phyloP scores from a whole-genome alignment of 2,329 filamentous ascomycete species.

The Lachnellula suecica region DNA sequence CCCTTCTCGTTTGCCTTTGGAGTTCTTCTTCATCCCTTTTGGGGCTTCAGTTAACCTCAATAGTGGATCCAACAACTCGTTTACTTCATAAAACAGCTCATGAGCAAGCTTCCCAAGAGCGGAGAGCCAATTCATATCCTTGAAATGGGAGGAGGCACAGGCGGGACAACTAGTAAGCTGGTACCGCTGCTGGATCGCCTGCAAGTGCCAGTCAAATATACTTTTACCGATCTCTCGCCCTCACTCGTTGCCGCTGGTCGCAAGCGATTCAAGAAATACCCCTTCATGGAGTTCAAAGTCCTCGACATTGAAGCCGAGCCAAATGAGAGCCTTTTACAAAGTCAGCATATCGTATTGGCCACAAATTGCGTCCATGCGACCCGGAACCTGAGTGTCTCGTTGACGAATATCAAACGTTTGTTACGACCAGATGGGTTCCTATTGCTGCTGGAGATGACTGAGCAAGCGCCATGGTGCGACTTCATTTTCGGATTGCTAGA shows the following conservation, averaged over 20 bases:
- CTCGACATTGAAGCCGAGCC: not conserved
- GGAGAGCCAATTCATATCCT: not conserved
- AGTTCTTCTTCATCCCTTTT: too few species aligned
- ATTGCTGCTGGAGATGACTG: not conserved
- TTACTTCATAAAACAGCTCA: not conserved
- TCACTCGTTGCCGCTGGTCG: not conserved
- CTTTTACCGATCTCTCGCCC: not conserved
- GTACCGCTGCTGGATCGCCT: not conserved
- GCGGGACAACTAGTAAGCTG: not conserved
- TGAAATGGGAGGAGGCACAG: not conserved
- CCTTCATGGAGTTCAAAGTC: not conserved
- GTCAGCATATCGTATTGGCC: not conserved
- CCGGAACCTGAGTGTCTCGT: not conserved
- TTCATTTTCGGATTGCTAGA: not conserved
- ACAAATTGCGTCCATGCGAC: not conserved
- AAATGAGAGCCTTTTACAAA: not conserved
- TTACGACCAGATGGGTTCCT: not conserved
- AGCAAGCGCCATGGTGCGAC: not conserved
- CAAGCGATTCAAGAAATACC: not conserved
- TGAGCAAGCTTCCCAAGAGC: not conserved
- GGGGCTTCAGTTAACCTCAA: not conserved
- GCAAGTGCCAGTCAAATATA: not conserved
- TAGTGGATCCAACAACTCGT: not conserved
- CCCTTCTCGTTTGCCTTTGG: too few species aligned
- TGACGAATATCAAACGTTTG: not conserved